Percentiles rank a stretch among this genome's conserved stretches.
Evolutionary conservation across 257 asterid species (phyloP).

Genomic region (Solanum dulcamara): DNA sequence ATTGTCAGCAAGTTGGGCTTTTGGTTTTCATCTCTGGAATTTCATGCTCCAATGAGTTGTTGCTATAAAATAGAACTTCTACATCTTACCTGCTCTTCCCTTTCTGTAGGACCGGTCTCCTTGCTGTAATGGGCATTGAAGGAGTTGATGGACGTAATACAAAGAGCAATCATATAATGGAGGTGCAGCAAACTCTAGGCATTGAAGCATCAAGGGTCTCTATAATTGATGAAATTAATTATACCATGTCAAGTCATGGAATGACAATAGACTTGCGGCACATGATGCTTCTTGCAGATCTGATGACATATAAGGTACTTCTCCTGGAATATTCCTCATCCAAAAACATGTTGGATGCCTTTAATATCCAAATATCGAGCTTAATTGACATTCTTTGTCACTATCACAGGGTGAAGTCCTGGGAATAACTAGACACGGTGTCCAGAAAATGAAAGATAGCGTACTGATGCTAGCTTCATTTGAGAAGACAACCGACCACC

Average conservation of each 20-base stretch:
- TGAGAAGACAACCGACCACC: slow-evolving; percentile 82
- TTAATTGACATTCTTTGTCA: neutral
- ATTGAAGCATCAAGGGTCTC: slow-evolving; percentile 82
- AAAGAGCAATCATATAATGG: slow-evolving; percentile 59
- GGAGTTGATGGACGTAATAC: slow-evolving; percentile 70
- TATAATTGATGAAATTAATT: slow-evolving; percentile 65
- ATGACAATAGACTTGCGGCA: slow-evolving; percentile 90
- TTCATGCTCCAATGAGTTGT: neutral
- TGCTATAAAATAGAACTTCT: neutral
- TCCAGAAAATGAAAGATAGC: slow-evolving; percentile 84
- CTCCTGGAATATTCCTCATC: neutral
- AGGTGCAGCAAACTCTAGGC: slow-evolving; percentile 65
- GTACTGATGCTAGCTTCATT: slow-evolving; percentile 89
- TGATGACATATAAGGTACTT: slow-evolving; percentile 80
- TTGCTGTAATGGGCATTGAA: slow-evolving; percentile 80
- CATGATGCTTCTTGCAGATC: slow-evolving; percentile 96
- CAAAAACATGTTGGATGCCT: neutral
- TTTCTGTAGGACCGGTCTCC: slow-evolving; percentile 66
- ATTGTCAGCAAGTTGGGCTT: neutral
- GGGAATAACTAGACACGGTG: slow-evolving; percentile 80
- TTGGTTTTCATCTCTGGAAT: neutral
- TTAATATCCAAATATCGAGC: neutral
- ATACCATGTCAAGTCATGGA: slow-evolving; percentile 70
- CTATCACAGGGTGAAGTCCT: slow-evolving; percentile 73
- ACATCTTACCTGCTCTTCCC: neutral